phyloP scores from a whole-genome alignment of 192 early-diverging fungal species.

The Chytriomyces sp. region DNA sequence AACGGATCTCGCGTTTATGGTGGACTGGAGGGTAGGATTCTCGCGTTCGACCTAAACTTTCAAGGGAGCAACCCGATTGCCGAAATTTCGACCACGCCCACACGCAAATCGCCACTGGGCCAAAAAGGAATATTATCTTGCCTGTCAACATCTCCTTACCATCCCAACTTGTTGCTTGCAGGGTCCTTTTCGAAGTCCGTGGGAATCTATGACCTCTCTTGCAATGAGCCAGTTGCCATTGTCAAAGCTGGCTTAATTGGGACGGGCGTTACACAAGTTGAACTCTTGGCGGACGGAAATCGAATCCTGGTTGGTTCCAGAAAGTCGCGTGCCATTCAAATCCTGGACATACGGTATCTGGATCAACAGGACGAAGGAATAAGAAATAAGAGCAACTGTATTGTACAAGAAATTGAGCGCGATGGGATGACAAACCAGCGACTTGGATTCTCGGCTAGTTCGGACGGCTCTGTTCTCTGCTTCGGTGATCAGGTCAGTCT shows the following conservation, averaged over 20 bases:
- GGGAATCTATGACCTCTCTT: not conserved
- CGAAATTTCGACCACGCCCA: not conserved
- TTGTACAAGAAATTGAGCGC: not conserved
- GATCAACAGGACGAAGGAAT: not conserved
- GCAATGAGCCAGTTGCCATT: not conserved
- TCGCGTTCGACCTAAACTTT: slow-evolving; percentile 2
- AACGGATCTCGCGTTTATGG: not conserved
- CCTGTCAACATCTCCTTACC: slow-evolving; percentile 2
- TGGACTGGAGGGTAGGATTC: slow-evolving; percentile 6
- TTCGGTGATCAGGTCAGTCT: slow-evolving; percentile 5
- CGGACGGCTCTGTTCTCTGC: not conserved
- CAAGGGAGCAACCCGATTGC: slow-evolving; percentile 12
- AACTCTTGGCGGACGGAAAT: not conserved
- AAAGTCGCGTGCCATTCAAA: not conserved
- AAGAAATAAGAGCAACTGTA: not conserved
- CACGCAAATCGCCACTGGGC: not conserved
- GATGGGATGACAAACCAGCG: slow-evolving; percentile 11
- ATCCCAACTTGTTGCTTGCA: slow-evolving; percentile 9
- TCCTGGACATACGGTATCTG: slow-evolving; percentile 9
- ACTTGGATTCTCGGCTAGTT: not conserved
- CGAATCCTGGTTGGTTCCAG: not conserved
- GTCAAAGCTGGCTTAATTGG: not conserved
- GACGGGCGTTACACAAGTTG: slow-evolving; percentile 15
- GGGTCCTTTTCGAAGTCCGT: not conserved
- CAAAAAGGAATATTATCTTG: slow-evolving; percentile 16